Percentiles rank a stretch among this genome's conserved stretches.
phyloP scores from a whole-genome alignment of 371 early-diverging fungal genomes.

The Parasitella parasitica region DNA sequence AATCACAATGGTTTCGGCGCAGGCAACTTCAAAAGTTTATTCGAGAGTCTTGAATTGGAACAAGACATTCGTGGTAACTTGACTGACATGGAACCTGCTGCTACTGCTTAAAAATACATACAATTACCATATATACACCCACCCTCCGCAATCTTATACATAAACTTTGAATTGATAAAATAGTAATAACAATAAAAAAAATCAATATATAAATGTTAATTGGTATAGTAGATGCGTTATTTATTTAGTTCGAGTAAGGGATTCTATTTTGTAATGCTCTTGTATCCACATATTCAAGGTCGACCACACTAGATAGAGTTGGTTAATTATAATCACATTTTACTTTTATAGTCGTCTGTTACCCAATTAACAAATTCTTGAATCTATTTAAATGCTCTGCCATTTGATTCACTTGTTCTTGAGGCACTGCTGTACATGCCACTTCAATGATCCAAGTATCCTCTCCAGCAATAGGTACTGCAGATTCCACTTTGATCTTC shows the following conservation, averaged over 20 bases:
- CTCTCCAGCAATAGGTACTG: constrained; percentile 26
- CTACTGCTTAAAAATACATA: constrained; percentile 20
- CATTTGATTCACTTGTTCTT: constrained; percentile 53
- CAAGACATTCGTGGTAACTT: constrained; percentile 92
- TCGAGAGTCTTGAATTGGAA: constrained; percentile 94
- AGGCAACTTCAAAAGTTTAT: constrained; percentile 97
- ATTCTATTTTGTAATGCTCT: constrained; percentile 50
- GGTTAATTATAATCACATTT: not conserved
- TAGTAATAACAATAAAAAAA: no score
- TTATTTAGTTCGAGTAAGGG: constrained; percentile 31
- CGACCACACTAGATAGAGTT: constrained; percentile 30
- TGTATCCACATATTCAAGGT: constrained; percentile 51
- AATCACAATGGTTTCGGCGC: constrained; percentile 97
- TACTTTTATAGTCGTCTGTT: constrained; percentile 3
- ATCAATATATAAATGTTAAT: not conserved
- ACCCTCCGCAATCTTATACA: not conserved
- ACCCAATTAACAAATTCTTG: constrained; percentile 43
- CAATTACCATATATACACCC: not conserved
- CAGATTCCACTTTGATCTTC: constrained; percentile 36
- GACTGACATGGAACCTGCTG: constrained; percentile 43
- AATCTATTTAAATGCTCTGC: constrained; percentile 47
- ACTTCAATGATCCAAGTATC: constrained; percentile 51
- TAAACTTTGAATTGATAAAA: not conserved
- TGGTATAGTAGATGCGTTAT: not conserved
- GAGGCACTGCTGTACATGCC: constrained; percentile 36